Conservation (phyloP, 192 early-diverging fungal genomes). For the Linderina pennispora region DNA sequence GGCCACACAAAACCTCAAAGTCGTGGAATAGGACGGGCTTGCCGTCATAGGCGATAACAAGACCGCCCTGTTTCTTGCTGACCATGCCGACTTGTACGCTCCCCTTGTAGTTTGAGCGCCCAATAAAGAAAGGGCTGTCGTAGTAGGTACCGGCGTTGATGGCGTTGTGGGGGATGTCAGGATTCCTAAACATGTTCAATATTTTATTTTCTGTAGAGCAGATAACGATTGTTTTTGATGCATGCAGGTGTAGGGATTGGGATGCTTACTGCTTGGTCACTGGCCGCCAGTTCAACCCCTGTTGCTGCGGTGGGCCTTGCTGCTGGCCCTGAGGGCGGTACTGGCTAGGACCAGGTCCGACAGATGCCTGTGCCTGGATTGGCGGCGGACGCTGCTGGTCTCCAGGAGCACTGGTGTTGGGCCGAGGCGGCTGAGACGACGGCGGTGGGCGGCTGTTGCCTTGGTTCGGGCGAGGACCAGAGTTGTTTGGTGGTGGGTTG, state of each 20-base stretch:
- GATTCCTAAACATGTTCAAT: not conserved
- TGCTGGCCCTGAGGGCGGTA: conserved; percentile 1
- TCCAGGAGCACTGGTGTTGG: not conserved
- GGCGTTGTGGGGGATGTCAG: conserved; percentile 11
- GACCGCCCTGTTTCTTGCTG: conserved; percentile 21
- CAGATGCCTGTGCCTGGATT: not conserved
- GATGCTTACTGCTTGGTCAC: conserved; percentile 28
- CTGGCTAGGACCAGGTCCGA: not conserved
- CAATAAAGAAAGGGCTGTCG: conserved; percentile 19
- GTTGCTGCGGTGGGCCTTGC: not conserved
- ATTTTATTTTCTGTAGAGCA: not conserved
- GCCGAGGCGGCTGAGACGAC: not conserved
- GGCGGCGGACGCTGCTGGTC: not conserved
- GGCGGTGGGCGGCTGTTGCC: not conserved
- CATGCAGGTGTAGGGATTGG: not conserved
- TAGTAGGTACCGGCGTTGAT: conserved; percentile 20
- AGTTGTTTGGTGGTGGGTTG: conserved; percentile 4
- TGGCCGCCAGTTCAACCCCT: conserved; percentile 14
- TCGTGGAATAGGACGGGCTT: conserved; percentile 25
- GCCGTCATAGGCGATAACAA: conserved; percentile 23
- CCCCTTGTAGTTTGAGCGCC: conserved; percentile 22
- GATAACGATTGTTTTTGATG: too few species aligned
- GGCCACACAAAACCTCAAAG: conserved; percentile 31
- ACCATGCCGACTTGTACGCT: conserved; percentile 34
- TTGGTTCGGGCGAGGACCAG: conserved; percentile 4